Conservation (phyloP, 371 early-diverging fungal genomes). For the Haplosporangium sp. region DNA sequence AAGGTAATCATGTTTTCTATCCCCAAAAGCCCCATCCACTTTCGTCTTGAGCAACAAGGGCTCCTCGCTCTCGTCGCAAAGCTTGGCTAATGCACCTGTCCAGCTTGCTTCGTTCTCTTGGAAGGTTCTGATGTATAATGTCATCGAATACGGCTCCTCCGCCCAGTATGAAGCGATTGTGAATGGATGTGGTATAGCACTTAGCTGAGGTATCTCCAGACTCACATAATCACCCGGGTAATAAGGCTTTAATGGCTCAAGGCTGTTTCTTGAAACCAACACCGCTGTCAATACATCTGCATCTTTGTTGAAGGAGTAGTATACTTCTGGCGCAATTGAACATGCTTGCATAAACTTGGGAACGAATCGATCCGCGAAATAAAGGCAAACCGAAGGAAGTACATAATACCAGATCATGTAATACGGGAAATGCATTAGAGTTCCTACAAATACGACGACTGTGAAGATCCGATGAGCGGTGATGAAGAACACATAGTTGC, state of each 20-base stretch:
- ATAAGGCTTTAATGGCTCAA: slow-evolving; percentile 49
- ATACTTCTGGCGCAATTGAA: slow-evolving; percentile 25
- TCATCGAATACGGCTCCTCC: slow-evolving; percentile 51
- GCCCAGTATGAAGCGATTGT: slow-evolving; percentile 54
- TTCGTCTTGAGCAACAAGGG: slow-evolving; percentile 19
- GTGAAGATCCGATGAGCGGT: slow-evolving; percentile 30
- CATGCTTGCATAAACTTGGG: slow-evolving; percentile 46
- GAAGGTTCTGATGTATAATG: slow-evolving; percentile 37
- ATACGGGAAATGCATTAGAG: slow-evolving; percentile 41
- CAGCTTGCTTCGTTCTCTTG: slow-evolving; percentile 37
- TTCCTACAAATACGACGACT: slow-evolving; percentile 30
- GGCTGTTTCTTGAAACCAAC: slow-evolving; percentile 19
- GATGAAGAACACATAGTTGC: slow-evolving; percentile 29
- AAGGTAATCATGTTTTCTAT: slow-evolving; percentile 42
- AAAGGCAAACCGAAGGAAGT: slow-evolving; percentile 41
- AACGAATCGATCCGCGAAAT: slow-evolving; percentile 42
- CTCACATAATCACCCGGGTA: slow-evolving; percentile 54
- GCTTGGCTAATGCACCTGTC: slow-evolving; percentile 30
- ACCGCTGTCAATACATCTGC: slow-evolving; percentile 42
- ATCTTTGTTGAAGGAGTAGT: slow-evolving; percentile 43
- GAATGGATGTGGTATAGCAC: slow-evolving; percentile 41
- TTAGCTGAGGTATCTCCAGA: slow-evolving; percentile 34
- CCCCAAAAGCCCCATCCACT: slow-evolving; percentile 49
- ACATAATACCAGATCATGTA: slow-evolving; percentile 53
- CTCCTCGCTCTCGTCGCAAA: slow-evolving; percentile 22